Base-by-base conservation (phyloP, 192 early-diverging fungal genomes). In the Coemansia brasiliensis region DNA sequence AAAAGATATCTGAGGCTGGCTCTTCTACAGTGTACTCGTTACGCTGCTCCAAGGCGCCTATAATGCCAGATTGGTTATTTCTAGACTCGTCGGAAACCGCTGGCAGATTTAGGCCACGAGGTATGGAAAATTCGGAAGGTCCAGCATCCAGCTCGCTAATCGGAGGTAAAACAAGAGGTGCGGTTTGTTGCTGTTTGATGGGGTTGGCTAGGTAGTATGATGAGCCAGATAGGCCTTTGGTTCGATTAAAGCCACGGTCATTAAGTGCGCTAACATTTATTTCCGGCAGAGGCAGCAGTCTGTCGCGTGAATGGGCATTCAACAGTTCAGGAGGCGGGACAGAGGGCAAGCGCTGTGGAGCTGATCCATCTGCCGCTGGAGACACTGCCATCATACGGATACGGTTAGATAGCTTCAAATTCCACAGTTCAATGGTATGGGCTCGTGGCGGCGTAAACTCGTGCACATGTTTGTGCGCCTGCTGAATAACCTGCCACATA, bases 401-500 rank as follows among this genome's bases (percentile, higher is more conserved):
- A 18, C 74, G 59, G 43, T 72, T 72, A 10, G 74, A 63, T 61
- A 78, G 41, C 58, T 78, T 78, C 3, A 49, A 20, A 26, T 67
- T 38, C 74, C 74, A 78, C 53, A 62, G 10, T 5, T 40, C 56
- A 16, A 78, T 67, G 0, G 74, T 67, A 21, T 26, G 52, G 0
- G 74, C 74, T 1, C 74, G 60, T 32, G 70, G 64, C 2, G 56
- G 52, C 7, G 65, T 65, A 41, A 78, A 78, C 55, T 67, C 29
- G 21, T 17, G 48, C 1, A 63, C 42, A 6, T 46, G 58, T 37
- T 42, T 32, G 17, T 78, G 43, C 5, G 74, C 74, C 41, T 78
- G 64, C 50, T 67, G 68, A 8, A 78, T 61, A 6, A 78, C 58
- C 44, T 78, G 74, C 74, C 74, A 78, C 74, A 78, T 78, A 4